These are phyloP conservation scores for Mesembryanthemum crystallinum DNA, from an alignment of 148 eudicot genomes.

Conservation along the genomic window DNA sequence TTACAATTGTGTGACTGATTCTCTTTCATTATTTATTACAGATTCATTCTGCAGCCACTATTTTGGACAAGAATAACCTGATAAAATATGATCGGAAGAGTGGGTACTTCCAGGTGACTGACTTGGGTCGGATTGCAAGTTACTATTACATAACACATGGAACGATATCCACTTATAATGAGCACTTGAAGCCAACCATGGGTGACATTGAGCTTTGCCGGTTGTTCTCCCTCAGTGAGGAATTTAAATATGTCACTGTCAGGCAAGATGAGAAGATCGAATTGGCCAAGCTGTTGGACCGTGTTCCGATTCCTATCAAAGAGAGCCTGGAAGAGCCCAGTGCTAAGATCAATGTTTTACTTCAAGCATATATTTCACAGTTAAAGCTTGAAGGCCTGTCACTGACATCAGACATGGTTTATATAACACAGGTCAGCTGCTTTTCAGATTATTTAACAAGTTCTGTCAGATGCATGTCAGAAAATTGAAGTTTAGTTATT, in stretches of 20 bases:
- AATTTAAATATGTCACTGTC: constrained; percentile 82
- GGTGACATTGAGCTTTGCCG: constrained; percentile 94
- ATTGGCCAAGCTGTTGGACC: constrained; percentile 78
- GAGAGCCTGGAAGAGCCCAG: constrained; percentile 91
- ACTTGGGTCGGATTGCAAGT: constrained; percentile 88
- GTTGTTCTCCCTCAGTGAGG: constrained; percentile 88
- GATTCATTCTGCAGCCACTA: constrained; percentile 80
- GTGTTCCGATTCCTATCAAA: constrained; percentile 84
- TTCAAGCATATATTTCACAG: constrained; percentile 84
- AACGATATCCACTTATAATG: constrained; percentile 79
- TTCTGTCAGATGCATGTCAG: too few species aligned
- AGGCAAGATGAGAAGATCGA: constrained; percentile 94
- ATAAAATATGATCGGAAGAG: constrained; percentile 81
- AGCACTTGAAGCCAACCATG: constrained; percentile 90
- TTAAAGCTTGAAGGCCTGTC: constrained; percentile 87
- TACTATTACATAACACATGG: constrained; percentile 86
- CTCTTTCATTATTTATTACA: constrained; percentile 28
- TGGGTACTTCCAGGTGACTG: constrained; percentile 88
- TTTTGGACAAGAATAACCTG: constrained; percentile 73
- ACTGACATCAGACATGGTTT: constrained; percentile 88
- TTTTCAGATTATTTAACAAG: constrained; percentile 8
- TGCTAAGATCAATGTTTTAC: constrained; percentile 87
- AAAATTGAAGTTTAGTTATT: too few species aligned
- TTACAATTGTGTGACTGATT: background rate
- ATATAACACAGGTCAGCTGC: constrained; percentile 64